Evolutionary conservation across 345 rosid species (phyloP), one percentile per base, ranked within the genome.

Genomic region (Gynandropsis gynandra): DNA sequence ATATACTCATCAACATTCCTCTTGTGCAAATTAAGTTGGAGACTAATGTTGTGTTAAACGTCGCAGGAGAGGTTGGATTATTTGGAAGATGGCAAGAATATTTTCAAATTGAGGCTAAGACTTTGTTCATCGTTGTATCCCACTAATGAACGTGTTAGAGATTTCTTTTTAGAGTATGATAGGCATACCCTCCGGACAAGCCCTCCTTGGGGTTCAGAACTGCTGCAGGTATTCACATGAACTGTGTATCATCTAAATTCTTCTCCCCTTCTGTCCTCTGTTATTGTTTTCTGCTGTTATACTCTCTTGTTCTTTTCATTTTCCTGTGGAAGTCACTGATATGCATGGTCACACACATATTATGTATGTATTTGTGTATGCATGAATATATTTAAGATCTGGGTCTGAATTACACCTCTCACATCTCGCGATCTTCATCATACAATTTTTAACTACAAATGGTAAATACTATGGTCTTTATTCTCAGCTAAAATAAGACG

Each of bases 121-220:
- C 86, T 92, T 47, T 92, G 97, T 72, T 92, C 97, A 4, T 92
- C 98, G 39, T 65, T 92, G 66, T 82, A 80, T 67, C 97, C 98
- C 29, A 58, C 77, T 61, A 92, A 92, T 50, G 98, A 87, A 70
- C 97, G 98, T 46, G 77, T 92, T 35, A 79, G 97, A 65, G 98
- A 92, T 70, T n/a, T 92, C 69, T 92, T 89, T 58, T 84, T 92
- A 62, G 98, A 92, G 64, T 92, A 92, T 75, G 98, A 92, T 72
- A 80, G 95, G 62, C 98, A 87, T 74, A 82, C 93, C 51, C 89
- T 87, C 58, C 87, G 86, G 64, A 79, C 98, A 55, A 92, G 77
- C 54, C 83, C 98, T 37, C 98, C 95, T 45, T 92, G 98, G 98
- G 97, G 97, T 59, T 92, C 98, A 47, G 98, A 92, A 83, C 97